Evolutionary conservation across 495 filamentous ascomycete species (phyloP).

Genomic region (Evernia prunastri): DNA sequence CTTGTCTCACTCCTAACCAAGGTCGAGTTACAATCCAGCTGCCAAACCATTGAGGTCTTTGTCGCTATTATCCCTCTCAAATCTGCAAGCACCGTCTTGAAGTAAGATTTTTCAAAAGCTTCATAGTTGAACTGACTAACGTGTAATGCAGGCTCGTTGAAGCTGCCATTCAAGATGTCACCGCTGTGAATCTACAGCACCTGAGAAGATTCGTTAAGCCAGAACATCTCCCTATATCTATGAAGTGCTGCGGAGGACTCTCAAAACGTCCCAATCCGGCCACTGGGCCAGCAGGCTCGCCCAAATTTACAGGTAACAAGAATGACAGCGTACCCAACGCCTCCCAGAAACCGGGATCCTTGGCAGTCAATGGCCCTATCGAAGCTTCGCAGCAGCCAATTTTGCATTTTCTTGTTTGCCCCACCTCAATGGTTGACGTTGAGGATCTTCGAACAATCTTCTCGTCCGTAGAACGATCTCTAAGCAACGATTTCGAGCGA

Average conservation of each 20-base stretch:
- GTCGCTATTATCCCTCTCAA: conserved; percentile 42
- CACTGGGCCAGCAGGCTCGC: conserved; percentile 17
- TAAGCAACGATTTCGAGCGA: conserved; percentile 34
- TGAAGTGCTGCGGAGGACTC: conserved; percentile 32
- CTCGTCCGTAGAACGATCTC: conserved; percentile 27
- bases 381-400: conserved; percentile 9
- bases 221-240: conserved; percentile 52
- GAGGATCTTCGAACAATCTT: conserved; percentile 39
- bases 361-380: conserved; percentile 21
- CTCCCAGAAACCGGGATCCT: neutral
- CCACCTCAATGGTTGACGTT: conserved; percentile 36
- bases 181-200: conserved; percentile 62
- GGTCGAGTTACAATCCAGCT: conserved; percentile 18
- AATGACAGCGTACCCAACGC: too few relatives aligned
- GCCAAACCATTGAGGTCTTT: conserved; percentile 33
- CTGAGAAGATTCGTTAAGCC: conserved; percentile 74
- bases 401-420: conserved; percentile 41
- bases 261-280: too few relatives aligned
- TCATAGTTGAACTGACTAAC: neutral
- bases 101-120: conserved; percentile 30
- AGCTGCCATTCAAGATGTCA: conserved; percentile 45
- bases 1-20: conserved; percentile 25
- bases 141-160: conserved; percentile 35
- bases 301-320: conserved; percentile 18
- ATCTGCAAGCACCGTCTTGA: conserved; percentile 42